phyloP scores from a whole-genome alignment of 176 grass and related monocot species.

The Puccinellia tenuiflora region DNA sequence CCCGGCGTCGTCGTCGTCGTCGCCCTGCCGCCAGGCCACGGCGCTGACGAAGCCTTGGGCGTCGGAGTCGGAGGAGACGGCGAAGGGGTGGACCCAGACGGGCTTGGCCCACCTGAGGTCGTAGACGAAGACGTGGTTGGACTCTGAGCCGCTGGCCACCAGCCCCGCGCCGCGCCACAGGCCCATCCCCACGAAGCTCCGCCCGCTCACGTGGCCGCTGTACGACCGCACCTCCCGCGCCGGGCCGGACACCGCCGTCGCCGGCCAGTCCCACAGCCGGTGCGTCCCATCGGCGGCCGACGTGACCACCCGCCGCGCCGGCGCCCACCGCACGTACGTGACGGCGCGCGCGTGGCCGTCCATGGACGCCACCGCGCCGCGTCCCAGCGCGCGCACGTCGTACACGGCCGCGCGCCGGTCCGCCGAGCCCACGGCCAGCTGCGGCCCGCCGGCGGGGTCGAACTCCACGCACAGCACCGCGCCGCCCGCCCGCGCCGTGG shows the following conservation, averaged over 20 bases:
- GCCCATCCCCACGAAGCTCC: constrained; percentile 91
- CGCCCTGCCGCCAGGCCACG: constrained; percentile 55
- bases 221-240: constrained; percentile 60
- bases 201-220: constrained; percentile 64
- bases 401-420: constrained; percentile 69
- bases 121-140: constrained; percentile 87
- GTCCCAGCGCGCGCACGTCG: constrained; percentile 57
- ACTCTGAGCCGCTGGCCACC: constrained; percentile 78
- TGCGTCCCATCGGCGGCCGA: constrained; percentile 74
- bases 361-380: constrained; percentile 45
- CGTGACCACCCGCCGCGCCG: constrained; percentile 47
- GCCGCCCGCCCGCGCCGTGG: constrained; percentile 33
- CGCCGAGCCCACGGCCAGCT: constrained; percentile 60
- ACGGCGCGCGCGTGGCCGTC: constrained; percentile 61
- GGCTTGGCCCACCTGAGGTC: constrained; percentile 79
- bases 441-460: constrained; percentile 51
- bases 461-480: constrained; percentile 74
- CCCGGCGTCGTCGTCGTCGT: background rate
- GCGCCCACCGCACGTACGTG: constrained; percentile 74
- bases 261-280: constrained; percentile 62
- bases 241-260: background rate
- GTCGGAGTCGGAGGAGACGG: background rate
- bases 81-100: constrained; percentile 64
- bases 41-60: constrained; percentile 45
- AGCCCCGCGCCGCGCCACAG: constrained; percentile 62